Conservation (phyloP, 2,329 filamentous ascomycete species). For the Penicillium rolfsii region DNA sequence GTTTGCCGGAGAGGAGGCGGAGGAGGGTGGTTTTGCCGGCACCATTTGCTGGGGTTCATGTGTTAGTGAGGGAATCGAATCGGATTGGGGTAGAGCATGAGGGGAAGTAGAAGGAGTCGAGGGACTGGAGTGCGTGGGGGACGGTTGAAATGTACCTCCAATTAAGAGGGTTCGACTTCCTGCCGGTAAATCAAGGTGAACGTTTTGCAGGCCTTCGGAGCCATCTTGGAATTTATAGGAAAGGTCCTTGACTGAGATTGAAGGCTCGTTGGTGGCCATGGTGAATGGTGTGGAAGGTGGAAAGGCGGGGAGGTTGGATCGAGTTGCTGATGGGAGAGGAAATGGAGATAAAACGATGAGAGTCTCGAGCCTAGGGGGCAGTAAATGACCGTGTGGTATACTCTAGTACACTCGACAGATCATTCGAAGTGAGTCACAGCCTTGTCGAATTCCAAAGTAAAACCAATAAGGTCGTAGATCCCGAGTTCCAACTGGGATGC, state of each 20-base stretch:
- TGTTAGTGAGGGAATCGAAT: background rate
- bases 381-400: too few species aligned
- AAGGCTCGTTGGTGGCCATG: constrained; percentile 48
- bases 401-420: background rate
- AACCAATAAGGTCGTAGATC: background rate
- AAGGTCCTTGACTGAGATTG: constrained; percentile 74
- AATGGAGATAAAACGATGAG: background rate
- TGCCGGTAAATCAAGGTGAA: constrained; percentile 76
- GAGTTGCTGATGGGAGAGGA: background rate
- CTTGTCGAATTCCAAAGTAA: background rate
- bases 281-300: constrained; percentile 8
- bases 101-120: background rate
- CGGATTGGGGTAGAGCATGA: background rate
- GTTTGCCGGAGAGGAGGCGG: constrained; percentile 91
- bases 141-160: constrained; percentile 61
- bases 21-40: constrained; percentile 97
- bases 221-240: constrained; percentile 90
- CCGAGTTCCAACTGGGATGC: background rate
- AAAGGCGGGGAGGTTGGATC: background rate
- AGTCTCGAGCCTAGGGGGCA: background rate
- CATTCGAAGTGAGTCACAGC: background rate
- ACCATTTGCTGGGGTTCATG: constrained; percentile 69
- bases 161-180: constrained; percentile 88
- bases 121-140: background rate
- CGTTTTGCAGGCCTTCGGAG: constrained; percentile 73